Base-by-base conservation (phyloP, 1,139 yeast species). In the Sporopachydermia cereana region DNA sequence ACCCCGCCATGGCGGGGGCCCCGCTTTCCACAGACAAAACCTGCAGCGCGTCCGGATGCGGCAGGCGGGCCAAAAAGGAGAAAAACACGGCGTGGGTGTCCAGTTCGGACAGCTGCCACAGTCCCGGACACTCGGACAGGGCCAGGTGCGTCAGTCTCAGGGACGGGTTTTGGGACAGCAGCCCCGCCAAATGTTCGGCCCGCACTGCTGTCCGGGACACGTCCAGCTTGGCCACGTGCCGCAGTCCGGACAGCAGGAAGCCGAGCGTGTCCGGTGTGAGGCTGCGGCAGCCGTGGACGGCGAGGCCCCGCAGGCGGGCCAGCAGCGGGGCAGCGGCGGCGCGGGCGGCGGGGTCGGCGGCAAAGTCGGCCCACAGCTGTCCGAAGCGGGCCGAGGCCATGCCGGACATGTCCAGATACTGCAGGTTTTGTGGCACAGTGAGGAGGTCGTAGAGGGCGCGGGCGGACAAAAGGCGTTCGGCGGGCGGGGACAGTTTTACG, bases 391-490 rank as follows among this genome's bases (percentile, higher is more conserved):
- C 39, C 18, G 39, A 16, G 17, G 9, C 39, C 9, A 34, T 34
- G 22, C 39, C 39, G 9, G 39, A 34, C 39, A 34, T 34, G 17
- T 34, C 39, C 9, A 34, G n/a, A 34, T 34, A 34, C 39, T 34
- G 18, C n/a, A 34, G n/a, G 5, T 34, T 16, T n/a, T 21, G 18
- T 34, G 39, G 39, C 5, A 12, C n/a, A 34, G 39, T 16, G 5
- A 34, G 39, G 9, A 34, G 22, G 7, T 34, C 20, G 9, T 16
- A 7, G 9, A 34, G 22, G 5, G 12, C 18, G 5, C 17, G 12
- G n/a, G 9, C 9, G 5, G 39, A 12, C 12, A 34, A 21, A 34
- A 34, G 17, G 5, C 39, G 5, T 12, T 34, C 39, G 17, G 17
- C 17, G 9, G 39, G 20, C 5, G 39, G 39, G 22, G 39, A 34